These are phyloP conservation scores for Pyrenula aspistea DNA, from an alignment of 495 filamentous ascomycete species.

Conservation along the genomic window DNA sequence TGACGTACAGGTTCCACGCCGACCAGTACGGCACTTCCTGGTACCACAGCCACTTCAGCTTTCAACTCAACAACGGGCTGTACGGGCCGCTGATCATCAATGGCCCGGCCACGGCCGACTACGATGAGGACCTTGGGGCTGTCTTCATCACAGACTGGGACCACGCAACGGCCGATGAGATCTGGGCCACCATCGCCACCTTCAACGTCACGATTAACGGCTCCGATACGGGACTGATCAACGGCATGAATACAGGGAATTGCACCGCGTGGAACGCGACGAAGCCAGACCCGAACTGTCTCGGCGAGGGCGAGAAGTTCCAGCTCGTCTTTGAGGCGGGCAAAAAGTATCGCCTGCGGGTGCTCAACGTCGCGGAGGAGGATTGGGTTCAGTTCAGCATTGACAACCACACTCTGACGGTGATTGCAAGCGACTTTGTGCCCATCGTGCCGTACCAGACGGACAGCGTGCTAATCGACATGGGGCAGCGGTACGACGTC, in stretches of 20 bases:
- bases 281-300: no score
- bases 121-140: constrained; percentile 50
- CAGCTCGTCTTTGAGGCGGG: constrained; percentile 27
- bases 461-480: constrained; percentile 28
- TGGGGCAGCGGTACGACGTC: constrained; percentile 61
- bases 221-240: constrained; percentile 38
- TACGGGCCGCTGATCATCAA: constrained; percentile 45
- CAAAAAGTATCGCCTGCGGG: constrained; percentile 27
- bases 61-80: constrained; percentile 32
- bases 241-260: constrained; percentile 28
- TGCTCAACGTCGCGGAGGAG: constrained; percentile 32
- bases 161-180: constrained; percentile 13
- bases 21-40: constrained; percentile 46
- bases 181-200: constrained; percentile 14
- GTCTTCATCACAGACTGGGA: constrained; percentile 28
- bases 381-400: constrained; percentile 22
- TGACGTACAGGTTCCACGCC: constrained; percentile 39
- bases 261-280: constrained; percentile 19
- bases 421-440: constrained; percentile 36
- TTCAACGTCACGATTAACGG: constrained; percentile 21
- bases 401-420: constrained; percentile 33
- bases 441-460: constrained; percentile 35
- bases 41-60: constrained; percentile 50
- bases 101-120: constrained; percentile 39
- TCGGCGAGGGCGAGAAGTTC: no score